Base-by-base conservation (phyloP, 257 asterid genomes). In the Gentiana macrophylla region DNA sequence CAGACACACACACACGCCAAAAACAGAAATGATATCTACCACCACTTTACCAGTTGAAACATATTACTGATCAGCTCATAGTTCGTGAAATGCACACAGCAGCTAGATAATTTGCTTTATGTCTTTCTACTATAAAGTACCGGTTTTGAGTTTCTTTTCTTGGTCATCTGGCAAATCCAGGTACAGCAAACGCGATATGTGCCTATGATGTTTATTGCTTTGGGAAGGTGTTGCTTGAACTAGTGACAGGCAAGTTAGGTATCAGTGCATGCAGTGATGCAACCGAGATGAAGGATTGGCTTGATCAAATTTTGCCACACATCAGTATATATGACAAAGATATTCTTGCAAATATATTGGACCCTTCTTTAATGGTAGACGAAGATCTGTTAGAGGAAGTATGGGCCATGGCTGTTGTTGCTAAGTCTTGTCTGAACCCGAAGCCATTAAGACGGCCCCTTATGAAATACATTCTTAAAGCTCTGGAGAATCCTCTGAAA, bases 391-490 rank as follows among this genome's bases (percentile, higher is more conserved):
- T 92, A 1, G 98, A 92, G 75, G 98, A 88, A 76, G 98, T 85
- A 37, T 92, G 97, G 98, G 98, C 98, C 45, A 85, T 92, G 97
- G 97, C 98, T 0, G 77, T 92, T 8, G 88, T 92, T 1, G 97
- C 98, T 0, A 70, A 89, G 49, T 92, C 98, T 1, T 92, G 98
- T 71, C 94, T 92, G 11, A 88, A 92, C 59, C 97, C 98, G 6
- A 84, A 79, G 72, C 94, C 98, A 24, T 61, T 72, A 2, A 72
- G 90, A n/a, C 83, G 98, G 37, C 98, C 98, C n/a, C 59, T 83
- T 11, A 92, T 88, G 97, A 74, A 91, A 5, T 87, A 88, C 65
- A 75, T 92, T 13, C 95, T 92, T 43, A 92, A 83, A 72, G 98
- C 98, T 3, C 58, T 92, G 45, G 98, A 91, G 61, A 87, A 88